These are phyloP conservation scores for Fagopyrum tataricum DNA, from an alignment of 148 eudicot genomes.

Conservation along the genomic window DNA sequence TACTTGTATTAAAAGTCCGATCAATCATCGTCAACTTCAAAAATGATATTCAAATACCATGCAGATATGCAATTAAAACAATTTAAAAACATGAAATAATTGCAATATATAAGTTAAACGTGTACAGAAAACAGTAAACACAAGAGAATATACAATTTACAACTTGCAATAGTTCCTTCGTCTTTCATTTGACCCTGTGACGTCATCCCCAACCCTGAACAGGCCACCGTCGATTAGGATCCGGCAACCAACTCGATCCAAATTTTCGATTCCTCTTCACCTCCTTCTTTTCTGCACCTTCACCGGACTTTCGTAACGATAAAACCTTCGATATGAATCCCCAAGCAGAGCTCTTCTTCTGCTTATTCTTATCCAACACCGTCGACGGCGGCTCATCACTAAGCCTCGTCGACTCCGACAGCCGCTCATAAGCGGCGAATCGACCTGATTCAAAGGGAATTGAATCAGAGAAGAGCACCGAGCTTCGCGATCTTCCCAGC, in stretches of 20 bases:
- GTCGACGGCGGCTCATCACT: neutral
- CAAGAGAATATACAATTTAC: neutral
- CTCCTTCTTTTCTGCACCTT: neutral
- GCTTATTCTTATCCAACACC: neutral
- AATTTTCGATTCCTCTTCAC: constrained; percentile 20
- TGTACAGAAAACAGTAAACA: neutral
- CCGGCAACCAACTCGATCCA: constrained; percentile 29
- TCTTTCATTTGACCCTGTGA: neutral
- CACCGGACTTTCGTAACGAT: constrained; percentile 14
- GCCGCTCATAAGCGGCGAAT: constrained; percentile 12
- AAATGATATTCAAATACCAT: neutral
- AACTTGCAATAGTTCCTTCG: neutral
- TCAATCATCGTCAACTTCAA: neutral
- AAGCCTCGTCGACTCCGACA: constrained; percentile 11
- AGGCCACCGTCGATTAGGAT: constrained; percentile 37
- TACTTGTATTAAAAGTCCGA: too few species aligned
- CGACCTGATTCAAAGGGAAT: neutral
- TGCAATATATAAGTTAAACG: neutral
- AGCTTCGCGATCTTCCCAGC: constrained; percentile 7
- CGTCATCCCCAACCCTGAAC: constrained; percentile 35
- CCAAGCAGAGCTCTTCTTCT: constrained; percentile 17
- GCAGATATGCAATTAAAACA: neutral
- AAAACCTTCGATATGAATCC: constrained; percentile 20
- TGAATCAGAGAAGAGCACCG: constrained; percentile 6
- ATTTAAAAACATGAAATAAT: too few species aligned